Conservation (phyloP, 1,284 basidiomycete genomes). For the Naganishia sp. region DNA sequence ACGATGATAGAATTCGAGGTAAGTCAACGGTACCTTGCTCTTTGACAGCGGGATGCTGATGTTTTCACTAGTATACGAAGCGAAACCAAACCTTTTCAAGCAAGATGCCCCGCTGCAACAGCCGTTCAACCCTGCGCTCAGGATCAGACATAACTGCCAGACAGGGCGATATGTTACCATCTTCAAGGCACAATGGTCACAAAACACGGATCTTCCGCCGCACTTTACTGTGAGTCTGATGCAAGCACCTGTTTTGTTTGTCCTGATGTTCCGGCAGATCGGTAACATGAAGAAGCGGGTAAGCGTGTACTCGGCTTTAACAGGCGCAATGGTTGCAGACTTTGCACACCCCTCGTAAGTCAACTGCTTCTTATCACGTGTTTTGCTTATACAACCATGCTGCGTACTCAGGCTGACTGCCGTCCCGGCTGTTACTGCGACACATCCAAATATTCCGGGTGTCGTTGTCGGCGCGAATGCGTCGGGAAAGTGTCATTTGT, state of each 20-base stretch:
- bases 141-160: conserved; percentile 54
- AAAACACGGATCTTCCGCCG: conserved; percentile 52
- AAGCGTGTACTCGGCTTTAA: conserved; percentile 49
- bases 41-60: not conserved
- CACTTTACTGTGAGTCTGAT: conserved; percentile 49
- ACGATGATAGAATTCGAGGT: conserved; percentile 54
- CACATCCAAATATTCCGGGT: conserved; percentile 51
- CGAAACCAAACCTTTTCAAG: conserved; percentile 45
- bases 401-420: conserved; percentile 48
- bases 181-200: conserved; percentile 56
- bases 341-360: conserved; percentile 34
- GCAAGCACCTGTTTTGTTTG: not conserved
- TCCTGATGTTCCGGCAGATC: conserved; percentile 32
- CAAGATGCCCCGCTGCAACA: conserved; percentile 40
- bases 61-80: conserved; percentile 49
- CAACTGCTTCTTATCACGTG: conserved; percentile 33
- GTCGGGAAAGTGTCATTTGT: conserved; percentile 41
- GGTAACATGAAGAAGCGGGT: conserved; percentile 57
- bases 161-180: conserved; percentile 57
- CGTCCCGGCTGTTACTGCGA: conserved; percentile 55
- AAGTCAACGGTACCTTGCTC: conserved; percentile 22
- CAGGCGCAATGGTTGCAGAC: conserved; percentile 46
- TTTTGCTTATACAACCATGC: not conserved
- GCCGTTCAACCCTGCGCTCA: conserved; percentile 6
- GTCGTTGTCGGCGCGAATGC: conserved; percentile 54